Conservation (phyloP, 148 eudicot genomes). For the Cornus controversa region DNA sequence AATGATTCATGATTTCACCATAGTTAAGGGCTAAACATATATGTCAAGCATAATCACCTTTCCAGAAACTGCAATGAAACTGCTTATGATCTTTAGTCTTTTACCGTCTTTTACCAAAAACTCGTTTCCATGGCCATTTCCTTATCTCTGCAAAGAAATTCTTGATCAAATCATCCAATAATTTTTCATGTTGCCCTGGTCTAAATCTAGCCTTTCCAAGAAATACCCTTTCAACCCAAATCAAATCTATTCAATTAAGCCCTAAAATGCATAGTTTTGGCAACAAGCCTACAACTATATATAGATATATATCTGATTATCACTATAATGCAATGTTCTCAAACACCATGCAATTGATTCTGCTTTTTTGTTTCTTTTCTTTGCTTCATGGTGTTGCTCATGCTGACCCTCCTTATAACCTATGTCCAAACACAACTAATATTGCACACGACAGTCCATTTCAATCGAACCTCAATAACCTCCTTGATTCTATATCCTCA, state of each 20-base stretch:
- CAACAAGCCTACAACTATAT: not conserved
- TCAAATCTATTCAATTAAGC: not conserved
- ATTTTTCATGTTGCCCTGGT: too few relatives aligned
- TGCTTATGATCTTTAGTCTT: too few relatives aligned
- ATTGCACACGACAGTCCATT: not conserved
- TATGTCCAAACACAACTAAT: not conserved
- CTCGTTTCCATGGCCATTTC: too few relatives aligned
- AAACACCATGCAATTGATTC: not conserved
- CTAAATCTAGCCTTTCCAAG: not conserved
- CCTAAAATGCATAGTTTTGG: not conserved
- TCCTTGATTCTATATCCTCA: conserved; percentile 13
- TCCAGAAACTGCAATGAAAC: too few relatives aligned
- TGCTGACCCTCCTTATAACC: not conserved
- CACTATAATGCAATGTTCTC: not conserved
- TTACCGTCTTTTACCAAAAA: too few relatives aligned
- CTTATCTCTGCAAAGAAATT: too few relatives aligned
- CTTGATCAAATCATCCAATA: too few relatives aligned
- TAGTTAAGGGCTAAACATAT: too few relatives aligned
- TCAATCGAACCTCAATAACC: not conserved
- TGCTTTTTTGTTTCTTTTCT: not conserved
- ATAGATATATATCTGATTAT: too few relatives aligned
- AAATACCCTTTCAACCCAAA: too few relatives aligned
- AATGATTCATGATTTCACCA: too few relatives aligned
- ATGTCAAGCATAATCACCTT: too few relatives aligned
- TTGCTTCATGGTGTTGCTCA: not conserved